phyloP scores from a whole-genome alignment of 2,329 filamentous ascomycete genomes.

The Hypoxylon sp. region DNA sequence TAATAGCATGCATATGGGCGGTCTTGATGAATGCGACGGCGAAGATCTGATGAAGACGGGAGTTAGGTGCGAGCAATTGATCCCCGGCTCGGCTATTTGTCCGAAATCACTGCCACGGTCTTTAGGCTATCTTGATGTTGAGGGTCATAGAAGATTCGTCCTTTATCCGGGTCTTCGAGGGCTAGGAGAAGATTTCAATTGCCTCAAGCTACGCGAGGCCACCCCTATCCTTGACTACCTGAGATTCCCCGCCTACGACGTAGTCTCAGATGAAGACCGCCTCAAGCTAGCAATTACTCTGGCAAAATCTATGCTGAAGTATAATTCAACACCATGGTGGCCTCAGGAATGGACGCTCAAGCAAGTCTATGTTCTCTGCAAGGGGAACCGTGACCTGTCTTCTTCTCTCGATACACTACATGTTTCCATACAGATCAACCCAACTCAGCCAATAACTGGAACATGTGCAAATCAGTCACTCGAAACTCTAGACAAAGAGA shows the following conservation, averaged over 20 bases:
- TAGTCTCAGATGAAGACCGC: slow-evolving; percentile 4
- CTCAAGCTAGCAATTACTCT: slow-evolving; percentile 24
- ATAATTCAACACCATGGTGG: slow-evolving; percentile 34
- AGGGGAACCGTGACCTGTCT: not conserved
- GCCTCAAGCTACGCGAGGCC: not conserved
- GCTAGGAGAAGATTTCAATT: not conserved
- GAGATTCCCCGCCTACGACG: slow-evolving; percentile 1
- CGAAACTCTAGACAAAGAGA: not conserved
- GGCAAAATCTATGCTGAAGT: slow-evolving; percentile 30
- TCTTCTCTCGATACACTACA: slow-evolving; percentile 19
- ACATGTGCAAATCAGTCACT: not conserved
- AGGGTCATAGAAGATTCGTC: not conserved
- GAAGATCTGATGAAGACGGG: slow-evolving; percentile 2
- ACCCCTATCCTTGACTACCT: not conserved
- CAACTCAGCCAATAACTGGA: not conserved
- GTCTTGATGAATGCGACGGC: not conserved
- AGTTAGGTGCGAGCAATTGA: not conserved
- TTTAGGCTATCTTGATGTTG: slow-evolving; percentile 11
- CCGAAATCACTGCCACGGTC: not conserved
- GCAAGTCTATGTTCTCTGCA: slow-evolving; percentile 3
- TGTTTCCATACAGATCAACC: not conserved
- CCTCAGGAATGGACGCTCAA: slow-evolving; percentile 15
- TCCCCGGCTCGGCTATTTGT: not conserved
- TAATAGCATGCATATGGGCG: not conserved
- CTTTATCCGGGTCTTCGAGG: slow-evolving; percentile 4